Evolutionary conservation across 2,329 filamentous ascomycete genomes (phyloP).

Genomic region (Fusarium sp.): DNA sequence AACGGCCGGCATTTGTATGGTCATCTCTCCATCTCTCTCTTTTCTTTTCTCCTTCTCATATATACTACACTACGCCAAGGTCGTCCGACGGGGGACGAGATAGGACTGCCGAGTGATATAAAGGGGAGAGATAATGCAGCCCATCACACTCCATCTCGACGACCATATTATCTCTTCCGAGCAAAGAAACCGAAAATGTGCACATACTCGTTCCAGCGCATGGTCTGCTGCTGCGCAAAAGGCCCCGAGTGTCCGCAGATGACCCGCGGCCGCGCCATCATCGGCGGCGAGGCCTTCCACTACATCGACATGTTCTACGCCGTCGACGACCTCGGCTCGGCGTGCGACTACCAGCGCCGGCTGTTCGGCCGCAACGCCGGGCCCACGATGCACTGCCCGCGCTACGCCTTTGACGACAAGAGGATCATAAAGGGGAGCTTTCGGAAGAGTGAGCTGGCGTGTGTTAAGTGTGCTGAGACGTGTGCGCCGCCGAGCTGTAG

Average conservation of each 20-base stretch:
- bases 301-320: constrained; percentile 42
- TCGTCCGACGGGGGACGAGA: constrained; percentile 12
- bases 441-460: constrained; percentile 42
- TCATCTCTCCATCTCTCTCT: not conserved
- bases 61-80: constrained; percentile 10
- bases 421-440: constrained; percentile 43
- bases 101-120: not conserved
- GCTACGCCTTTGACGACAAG: constrained; percentile 45
- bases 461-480: constrained; percentile 44
- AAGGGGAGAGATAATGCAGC: not conserved
- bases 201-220: constrained; percentile 45
- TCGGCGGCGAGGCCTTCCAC: constrained; percentile 43
- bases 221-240: constrained; percentile 46
- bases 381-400: constrained; percentile 41
- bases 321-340: constrained; percentile 44
- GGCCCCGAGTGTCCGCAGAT: constrained; percentile 44
- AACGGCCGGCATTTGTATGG: constrained; percentile 22
- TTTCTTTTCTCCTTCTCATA: not conserved
- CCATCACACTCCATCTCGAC: not conserved
- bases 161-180: not conserved
- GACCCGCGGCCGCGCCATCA: constrained; percentile 33
- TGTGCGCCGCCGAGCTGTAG: constrained; percentile 44
- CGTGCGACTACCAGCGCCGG: constrained; percentile 45
- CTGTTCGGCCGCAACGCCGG: constrained; percentile 39
- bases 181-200: constrained; percentile 30